Base-by-base conservation (phyloP, 495 filamentous ascomycete genomes). In the Halenospora varia region DNA sequence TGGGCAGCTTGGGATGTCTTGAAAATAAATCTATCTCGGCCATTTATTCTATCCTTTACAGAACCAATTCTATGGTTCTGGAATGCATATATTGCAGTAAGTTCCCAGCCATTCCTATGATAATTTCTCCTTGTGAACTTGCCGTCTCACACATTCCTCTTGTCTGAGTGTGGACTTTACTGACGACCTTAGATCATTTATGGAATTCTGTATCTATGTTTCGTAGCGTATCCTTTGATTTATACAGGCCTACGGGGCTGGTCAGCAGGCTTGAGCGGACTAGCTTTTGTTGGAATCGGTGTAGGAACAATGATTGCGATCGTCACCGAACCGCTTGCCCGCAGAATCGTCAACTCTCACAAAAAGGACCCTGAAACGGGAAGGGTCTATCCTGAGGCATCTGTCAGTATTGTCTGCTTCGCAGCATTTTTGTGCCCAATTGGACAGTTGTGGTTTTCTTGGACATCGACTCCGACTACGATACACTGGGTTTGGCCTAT, bases 41-140 rank as follows among this genome's bases (percentile, higher is more conserved):
- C 92, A 0, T 88, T 95, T 58, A 73, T 88, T 2, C 86, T 96
- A 73, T 78, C 83, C 22, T 81, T 88, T 48, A 90, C 84, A 0
- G 92, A 96, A 56, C 92, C 92, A 0, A 94, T 96, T 55, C 83
- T 89, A 70, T 90, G 78, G 66, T 93, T 92, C 66, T 93, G 89
- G 81, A 86, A 93, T 66, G 62, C 86, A 44, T 88, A 88, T 60
- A 81, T 88, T 53, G 82, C 82, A 15, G 59, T 65, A 58, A 19
- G 62, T 58, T 44, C 18, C 11, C 17, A 3, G 17, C 10, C 29
- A 35, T 35, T 13, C 29, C 29, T 13, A 35, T 35, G n/a, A n/a
- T n/a, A n/a, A n/a, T n/a, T n/a, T n/a, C n/a, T n/a, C n/a, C n/a
- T n/a, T n/a, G n/a, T n/a, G n/a, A n/a, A n/a, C n/a, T n/a, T n/a